Evolutionary conservation across 2,329 filamentous ascomycete genomes (phyloP).

Genomic region (Sclerotinia trifoliorum): DNA sequence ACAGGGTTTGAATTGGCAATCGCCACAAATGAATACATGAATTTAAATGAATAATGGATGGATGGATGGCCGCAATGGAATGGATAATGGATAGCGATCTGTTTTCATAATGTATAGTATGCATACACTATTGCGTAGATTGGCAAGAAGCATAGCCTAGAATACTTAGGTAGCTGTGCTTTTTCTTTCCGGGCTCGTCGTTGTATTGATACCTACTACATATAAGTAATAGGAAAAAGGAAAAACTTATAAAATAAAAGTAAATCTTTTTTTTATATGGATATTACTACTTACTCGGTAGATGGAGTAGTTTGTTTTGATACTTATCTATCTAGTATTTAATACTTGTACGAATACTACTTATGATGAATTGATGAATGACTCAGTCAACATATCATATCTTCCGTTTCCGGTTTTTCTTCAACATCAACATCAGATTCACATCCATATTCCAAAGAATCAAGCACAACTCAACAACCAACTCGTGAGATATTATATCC

Average conservation of each 20-base stretch:
- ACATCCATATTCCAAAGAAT: background rate
- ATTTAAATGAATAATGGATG: background rate
- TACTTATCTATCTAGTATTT: no score
- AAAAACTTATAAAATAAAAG: no score
- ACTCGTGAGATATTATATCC: background rate
- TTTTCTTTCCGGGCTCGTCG: background rate
- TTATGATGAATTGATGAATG: no score
- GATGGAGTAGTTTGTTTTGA: background rate
- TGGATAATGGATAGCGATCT: background rate
- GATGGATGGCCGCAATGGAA: background rate
- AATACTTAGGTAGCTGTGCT: no score
- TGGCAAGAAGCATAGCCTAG: background rate
- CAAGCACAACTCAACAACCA: background rate
- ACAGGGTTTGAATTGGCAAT: no score
- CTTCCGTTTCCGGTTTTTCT: background rate
- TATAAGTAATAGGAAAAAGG: background rate
- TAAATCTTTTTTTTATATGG: no score
- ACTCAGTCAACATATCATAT: no score
- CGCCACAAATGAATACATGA: no score
- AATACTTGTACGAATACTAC: no score
- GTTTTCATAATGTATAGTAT: background rate
- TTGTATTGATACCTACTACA: background rate
- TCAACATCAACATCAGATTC: background rate
- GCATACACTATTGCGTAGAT: background rate
- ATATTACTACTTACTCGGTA: no score